A percentile compares a stretch with the other conserved stretches of the same genome.
Conservation (phyloP, 1,284 basidiomycete genomes). For the Melampsora americana region DNA sequence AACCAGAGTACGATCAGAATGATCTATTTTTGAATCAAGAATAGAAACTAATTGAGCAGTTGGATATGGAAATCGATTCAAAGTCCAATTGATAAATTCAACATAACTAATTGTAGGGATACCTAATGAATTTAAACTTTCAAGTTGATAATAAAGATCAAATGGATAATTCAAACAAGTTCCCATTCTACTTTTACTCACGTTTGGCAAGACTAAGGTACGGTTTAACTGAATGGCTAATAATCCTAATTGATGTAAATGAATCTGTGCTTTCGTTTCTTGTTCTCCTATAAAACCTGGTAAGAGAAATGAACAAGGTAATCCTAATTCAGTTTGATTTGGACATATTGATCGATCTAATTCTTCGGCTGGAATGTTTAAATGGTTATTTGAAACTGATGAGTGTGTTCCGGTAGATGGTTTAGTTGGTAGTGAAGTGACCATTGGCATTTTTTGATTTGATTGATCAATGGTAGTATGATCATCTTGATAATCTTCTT, state of each 20-base stretch:
- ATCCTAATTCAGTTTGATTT: not conserved
- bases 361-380: not conserved
- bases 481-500: not conserved
- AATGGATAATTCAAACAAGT: slow-evolving; percentile 51
- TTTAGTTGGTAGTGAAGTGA: not conserved
- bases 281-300: slow-evolving; percentile 48
- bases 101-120: slow-evolving; percentile 49
- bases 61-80: slow-evolving; percentile 45
- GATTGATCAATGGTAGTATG: not conserved
- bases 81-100: slow-evolving; percentile 49
- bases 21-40: slow-evolving; percentile 41
- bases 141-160: slow-evolving; percentile 49
- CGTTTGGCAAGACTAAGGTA: slow-evolving; percentile 52
- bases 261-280: slow-evolving; percentile 52
- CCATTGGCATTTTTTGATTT: not conserved
- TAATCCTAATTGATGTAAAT: slow-evolving; percentile 52
- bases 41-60: slow-evolving; percentile 50
- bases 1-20: slow-evolving; percentile 45
- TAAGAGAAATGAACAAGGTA: slow-evolving; percentile 17
- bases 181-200: slow-evolving; percentile 49
- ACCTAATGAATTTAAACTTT: slow-evolving; percentile 48
- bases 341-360: not conserved
- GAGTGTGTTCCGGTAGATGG: not conserved
- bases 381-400: not conserved
- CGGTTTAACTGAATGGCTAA: slow-evolving; percentile 51